A percentile compares a stretch with the other conserved stretches of the same genome.
Evolutionary conservation across 257 asterid genomes (phyloP).

Genomic region (Solanum infundibuliforme): DNA sequence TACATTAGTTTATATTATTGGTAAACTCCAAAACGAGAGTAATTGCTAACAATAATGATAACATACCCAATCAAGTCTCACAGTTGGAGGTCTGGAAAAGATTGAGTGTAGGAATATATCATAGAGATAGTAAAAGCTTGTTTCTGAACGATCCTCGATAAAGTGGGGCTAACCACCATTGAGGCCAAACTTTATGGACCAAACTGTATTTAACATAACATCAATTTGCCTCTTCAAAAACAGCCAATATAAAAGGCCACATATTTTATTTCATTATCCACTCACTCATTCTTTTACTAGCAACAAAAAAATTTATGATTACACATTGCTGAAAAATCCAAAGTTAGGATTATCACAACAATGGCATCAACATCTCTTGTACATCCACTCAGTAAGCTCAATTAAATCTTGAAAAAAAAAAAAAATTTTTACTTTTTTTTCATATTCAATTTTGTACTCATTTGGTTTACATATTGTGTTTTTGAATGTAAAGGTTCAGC

Average conservation of each 20-base stretch:
- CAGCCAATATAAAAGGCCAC: not conserved
- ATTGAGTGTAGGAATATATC: not conserved
- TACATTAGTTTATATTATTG: not conserved
- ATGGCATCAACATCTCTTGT: too few relatives aligned
- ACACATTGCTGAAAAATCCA: too few relatives aligned
- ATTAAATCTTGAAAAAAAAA: too few relatives aligned
- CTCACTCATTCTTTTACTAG: not conserved
- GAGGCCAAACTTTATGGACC: not conserved
- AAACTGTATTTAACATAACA: not conserved
- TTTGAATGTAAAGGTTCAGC: constrained; percentile 23
- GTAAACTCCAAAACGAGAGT: not conserved
- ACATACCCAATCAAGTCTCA: not conserved
- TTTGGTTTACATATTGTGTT: not conserved
- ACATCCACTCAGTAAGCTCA: too few relatives aligned
- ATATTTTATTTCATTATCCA: not conserved
- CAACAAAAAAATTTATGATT: not conserved
- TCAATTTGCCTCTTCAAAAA: not conserved
- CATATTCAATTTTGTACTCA: not conserved
- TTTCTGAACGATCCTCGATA: accelerated
- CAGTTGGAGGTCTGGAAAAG: not conserved
- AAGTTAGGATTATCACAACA: too few relatives aligned
- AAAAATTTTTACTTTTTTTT: not conserved
- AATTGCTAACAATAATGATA: not conserved
- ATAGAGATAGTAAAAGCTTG: not conserved
- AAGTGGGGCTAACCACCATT: not conserved